Base-by-base conservation (phyloP, 352 stramenopile genomes). In the Aphanomyces astaci region DNA sequence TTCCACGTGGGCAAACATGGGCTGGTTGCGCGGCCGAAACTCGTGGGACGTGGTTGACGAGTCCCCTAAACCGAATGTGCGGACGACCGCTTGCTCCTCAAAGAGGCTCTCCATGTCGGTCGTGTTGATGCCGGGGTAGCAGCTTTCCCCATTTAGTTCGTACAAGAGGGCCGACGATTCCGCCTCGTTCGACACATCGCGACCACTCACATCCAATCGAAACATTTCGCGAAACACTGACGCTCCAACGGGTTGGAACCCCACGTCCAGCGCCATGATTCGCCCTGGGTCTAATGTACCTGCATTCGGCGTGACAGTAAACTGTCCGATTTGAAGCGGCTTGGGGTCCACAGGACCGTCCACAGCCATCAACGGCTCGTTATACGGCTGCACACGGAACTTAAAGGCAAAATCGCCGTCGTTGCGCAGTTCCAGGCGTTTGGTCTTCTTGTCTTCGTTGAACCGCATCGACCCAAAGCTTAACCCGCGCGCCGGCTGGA, bases 21-120 rank as follows among this genome's bases (percentile, higher is more conserved):
- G 43, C 22, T 68, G 62, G 33, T 68, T 68, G 24, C 66, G 49
- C 7, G 51, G 51, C 7, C 30, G 51, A 1, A 59, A 59, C 33
- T 59, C 53, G n/a, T n/a, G n/a, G n/a, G n/a, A n/a, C n/a, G n/a
- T n/a, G n/a, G n/a, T 43, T 27, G 10, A 32, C 15, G 70, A 59
- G 1, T 84, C 77, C 2, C n/a, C n/a, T n/a, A 87, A 66, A 13
- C 76, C 78, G 43, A 98, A 74, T 0, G 83, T 87, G 2, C 74
- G 78, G 46, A 98, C 79, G 22, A 98, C 90, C 5, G 88, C 92
- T 69, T 98, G 94, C 76, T 98, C 94, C 71, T 98, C 94, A 63
- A 98, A 98, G 56, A 98, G 98, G 43, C 75, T 87, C 27, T 96
- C 79, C 43, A 78, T 96, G 63, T 98, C 87, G 11, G 71, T 81